Base-by-base conservation (phyloP, 148 eudicot species). In the Silene uniflora region DNA sequence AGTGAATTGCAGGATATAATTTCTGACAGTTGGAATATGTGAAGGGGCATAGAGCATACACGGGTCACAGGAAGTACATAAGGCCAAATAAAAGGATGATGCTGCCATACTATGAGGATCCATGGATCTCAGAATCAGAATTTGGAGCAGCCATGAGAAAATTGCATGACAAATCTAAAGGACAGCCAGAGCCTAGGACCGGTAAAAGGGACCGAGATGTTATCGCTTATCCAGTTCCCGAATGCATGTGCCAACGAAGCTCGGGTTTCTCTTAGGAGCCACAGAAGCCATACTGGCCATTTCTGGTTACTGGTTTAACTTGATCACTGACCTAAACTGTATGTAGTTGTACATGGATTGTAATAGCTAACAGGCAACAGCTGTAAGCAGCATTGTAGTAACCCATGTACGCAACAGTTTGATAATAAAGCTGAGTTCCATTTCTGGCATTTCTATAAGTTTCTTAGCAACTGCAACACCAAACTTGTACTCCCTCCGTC, bases 31-130 rank as follows among this genome's bases (percentile, higher is more conserved):
- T 32, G 70, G 21, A 47, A 12, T 56, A 12, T 65, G 18, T 17
- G 59, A 76, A 91, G 94, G 95, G 97, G 47, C 97, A 90, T 55
- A 85, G 93, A 10, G 93, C 95, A 11, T 92, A 90, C 23, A 77
- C 89, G 24, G 93, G 93, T 29, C 93, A 90, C 61, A 81, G 93
- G 66, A 92, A 92, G 74, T 86, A 80, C 60, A 82, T 92, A 76
- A 90, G 73, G 80, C 93, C 97, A 0, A 89, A 89, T 82, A 91
- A 89, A 79, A 80, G 90, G 22, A 82, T 83, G 88, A 89, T 91
- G 91, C 79, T 91, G 27, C 89, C 86, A 18, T 83, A 83, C 73
- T 82, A 85, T 1, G 88, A 86, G 14, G 86, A 89, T 27, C 42
- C 62, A 13, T 71, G 81, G 2, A 54, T 88, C 2, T 68, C 89